Evolutionary conservation across 139 green algal genomes (phyloP).

Genomic region (Micractinium sp.): DNA sequence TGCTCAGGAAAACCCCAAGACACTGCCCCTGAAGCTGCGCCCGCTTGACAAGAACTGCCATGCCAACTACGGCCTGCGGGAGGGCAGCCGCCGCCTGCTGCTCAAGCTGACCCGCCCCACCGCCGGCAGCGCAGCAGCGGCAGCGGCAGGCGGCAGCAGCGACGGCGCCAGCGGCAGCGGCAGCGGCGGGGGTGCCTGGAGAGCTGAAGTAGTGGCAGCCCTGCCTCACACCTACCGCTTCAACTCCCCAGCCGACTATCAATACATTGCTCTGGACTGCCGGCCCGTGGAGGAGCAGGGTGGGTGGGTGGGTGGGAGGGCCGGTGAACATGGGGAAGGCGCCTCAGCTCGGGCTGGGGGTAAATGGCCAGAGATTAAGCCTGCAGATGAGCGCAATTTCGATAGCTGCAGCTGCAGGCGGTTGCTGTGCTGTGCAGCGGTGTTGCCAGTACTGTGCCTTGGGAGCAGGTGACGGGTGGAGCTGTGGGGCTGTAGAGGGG

Average conservation of each 20-base stretch:
- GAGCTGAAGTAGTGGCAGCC: constrained; percentile 21
- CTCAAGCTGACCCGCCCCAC: constrained; percentile 23
- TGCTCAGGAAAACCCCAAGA: constrained; percentile 25
- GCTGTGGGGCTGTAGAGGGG: no score
- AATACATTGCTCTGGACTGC: constrained; percentile 24
- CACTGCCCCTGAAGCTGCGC: constrained; percentile 34
- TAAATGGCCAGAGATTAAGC: no score
- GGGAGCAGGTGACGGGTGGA: no score
- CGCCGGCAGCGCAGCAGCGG: not conserved
- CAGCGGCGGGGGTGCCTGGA: not conserved
- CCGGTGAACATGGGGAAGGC: not conserved
- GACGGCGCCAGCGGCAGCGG: not conserved
- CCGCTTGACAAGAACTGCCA: constrained; percentile 33
- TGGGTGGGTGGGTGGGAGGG: not conserved
- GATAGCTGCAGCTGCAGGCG: not conserved
- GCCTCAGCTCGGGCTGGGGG: no score
- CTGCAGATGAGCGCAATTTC: no score
- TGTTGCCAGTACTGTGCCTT: no score
- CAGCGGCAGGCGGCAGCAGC: not conserved
- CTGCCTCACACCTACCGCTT: constrained; percentile 18
- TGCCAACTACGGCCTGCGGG: not conserved
- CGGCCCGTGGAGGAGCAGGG: constrained; percentile 23
- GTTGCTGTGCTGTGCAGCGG: not conserved
- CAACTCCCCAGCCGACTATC: constrained; percentile 24
- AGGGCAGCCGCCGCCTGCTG: constrained; percentile 25